A percentile compares a stretch with the other conserved stretches of the same genome.
phyloP scores from a whole-genome alignment of 768 basidiomycete species.

The Macrolepiota albuminosa region DNA sequence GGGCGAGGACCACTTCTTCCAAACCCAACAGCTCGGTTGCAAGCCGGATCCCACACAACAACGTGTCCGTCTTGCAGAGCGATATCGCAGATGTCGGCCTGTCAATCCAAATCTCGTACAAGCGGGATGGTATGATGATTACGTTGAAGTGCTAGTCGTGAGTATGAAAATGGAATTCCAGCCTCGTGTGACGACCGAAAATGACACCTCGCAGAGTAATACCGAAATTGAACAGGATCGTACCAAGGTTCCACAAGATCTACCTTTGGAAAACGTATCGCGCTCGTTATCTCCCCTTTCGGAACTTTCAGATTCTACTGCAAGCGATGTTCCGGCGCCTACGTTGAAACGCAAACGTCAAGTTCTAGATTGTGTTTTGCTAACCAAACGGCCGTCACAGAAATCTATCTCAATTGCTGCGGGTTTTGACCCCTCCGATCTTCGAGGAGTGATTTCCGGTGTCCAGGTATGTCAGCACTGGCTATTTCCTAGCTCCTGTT shows the following conservation, averaged over 20 bases:
- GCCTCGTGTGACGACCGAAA: background rate
- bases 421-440: background rate
- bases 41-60: constrained; percentile 28
- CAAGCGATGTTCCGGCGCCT: background rate
- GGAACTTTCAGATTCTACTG: background rate
- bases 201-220: background rate
- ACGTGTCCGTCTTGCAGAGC: constrained; percentile 42
- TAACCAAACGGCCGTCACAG: constrained; percentile 1
- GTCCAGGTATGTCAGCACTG: background rate
- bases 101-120: constrained; percentile 31
- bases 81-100: constrained; percentile 45
- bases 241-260: background rate
- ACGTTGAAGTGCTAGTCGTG: constrained; percentile 8
- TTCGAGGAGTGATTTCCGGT: background rate
- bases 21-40: constrained; percentile 27
- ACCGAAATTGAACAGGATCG: background rate
- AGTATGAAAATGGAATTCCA: background rate
- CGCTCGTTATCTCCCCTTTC: background rate
- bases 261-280: too few relatives aligned
- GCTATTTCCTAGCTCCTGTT: background rate
- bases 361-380: constrained; percentile 12
- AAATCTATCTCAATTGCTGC: background rate
- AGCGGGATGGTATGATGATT: constrained; percentile 62
- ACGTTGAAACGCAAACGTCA: constrained; percentile 11
- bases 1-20: constrained; percentile 10